Conservation (phyloP, 1,139 yeast genomes). For the Taphrina flavorubra region DNA sequence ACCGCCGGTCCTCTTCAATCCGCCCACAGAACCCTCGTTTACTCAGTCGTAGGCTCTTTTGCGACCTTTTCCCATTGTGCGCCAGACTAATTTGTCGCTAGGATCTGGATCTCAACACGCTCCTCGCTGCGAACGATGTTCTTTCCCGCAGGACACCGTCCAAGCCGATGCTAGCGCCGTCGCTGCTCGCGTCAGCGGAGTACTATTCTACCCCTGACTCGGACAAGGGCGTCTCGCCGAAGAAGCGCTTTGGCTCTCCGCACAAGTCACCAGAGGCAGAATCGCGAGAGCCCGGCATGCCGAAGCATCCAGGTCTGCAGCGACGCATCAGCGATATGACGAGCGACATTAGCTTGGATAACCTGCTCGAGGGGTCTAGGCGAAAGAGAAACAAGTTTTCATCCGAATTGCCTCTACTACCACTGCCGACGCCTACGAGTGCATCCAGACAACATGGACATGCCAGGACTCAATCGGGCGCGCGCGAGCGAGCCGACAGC, state of each 20-base stretch:
- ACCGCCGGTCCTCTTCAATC: slow-evolving; percentile 4
- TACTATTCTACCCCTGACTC: slow-evolving; percentile 22
- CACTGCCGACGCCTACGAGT: slow-evolving; percentile 32
- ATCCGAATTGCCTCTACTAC: slow-evolving; percentile 32
- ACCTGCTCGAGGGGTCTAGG: slow-evolving; percentile 38
- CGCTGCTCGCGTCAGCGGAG: slow-evolving; percentile 22
- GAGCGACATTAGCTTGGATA: slow-evolving; percentile 40
- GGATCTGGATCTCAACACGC: slow-evolving; percentile 41
- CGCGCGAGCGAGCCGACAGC: slow-evolving; percentile 22
- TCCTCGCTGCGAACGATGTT: slow-evolving; percentile 36
- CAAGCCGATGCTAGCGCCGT: slow-evolving; percentile 25
- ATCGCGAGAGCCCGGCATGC: neutral
- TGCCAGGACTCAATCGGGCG: slow-evolving; percentile 20
- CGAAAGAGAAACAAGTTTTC: slow-evolving; percentile 42
- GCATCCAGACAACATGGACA: slow-evolving; percentile 6
- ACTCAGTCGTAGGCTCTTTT: slow-evolving; percentile 23
- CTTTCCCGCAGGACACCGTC: slow-evolving; percentile 20
- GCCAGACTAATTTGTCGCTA: slow-evolving; percentile 11
- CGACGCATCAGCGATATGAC: slow-evolving; percentile 31
- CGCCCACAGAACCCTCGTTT: neutral
- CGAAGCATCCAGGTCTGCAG: slow-evolving; percentile 20
- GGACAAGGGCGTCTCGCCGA: slow-evolving; percentile 17
- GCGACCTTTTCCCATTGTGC: slow-evolving; percentile 5
- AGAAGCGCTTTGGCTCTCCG: slow-evolving; percentile 23
- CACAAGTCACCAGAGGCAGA: slow-evolving; percentile 4